Evolutionary conservation across 148 eudicot species (phyloP).

Genomic region (Rhododendron ferrugineum): DNA sequence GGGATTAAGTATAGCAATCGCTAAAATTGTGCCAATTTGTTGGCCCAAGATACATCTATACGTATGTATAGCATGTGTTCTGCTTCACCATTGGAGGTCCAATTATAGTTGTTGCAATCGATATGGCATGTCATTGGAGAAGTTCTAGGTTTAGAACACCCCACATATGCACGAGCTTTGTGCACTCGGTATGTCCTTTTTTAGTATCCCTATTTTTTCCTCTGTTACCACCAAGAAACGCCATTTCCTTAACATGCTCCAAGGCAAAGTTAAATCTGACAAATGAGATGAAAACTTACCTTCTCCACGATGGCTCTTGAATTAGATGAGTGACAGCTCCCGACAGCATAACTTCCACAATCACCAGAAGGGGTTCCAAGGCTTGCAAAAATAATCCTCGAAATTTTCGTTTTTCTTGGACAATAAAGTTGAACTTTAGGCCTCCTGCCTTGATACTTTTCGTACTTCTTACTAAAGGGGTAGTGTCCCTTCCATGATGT

Average conservation of each 20-base stretch:
- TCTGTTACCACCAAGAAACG: neutral
- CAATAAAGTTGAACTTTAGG: constrained; percentile 36
- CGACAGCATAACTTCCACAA: constrained; percentile 26
- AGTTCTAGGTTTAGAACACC: neutral
- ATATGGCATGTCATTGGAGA: neutral
- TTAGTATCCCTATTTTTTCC: neutral
- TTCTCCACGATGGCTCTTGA: constrained; percentile 30
- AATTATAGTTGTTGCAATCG: neutral
- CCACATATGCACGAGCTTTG: neutral
- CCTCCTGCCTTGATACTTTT: constrained; percentile 12
- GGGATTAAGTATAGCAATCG: too few relatives aligned
- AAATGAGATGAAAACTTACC: constrained; percentile 16
- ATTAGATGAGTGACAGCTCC: constrained; percentile 42
- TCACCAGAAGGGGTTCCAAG: constrained; percentile 41
- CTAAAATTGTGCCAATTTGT: too few relatives aligned
- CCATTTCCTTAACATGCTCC: neutral
- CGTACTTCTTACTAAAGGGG: neutral
- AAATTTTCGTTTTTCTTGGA: constrained; percentile 22
- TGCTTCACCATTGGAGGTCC: neutral
- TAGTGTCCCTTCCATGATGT: constrained; percentile 18
- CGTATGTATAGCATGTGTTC: neutral
- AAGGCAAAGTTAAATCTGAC: neutral
- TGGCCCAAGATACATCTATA: neutral
- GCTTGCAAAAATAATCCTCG: constrained; percentile 42
- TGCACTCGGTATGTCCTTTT: too few relatives aligned